Evolutionary conservation across 331 rosid genomes (phyloP), one percentile per base, ranked within the genome.

Genomic region (Quercus tomentella): DNA sequence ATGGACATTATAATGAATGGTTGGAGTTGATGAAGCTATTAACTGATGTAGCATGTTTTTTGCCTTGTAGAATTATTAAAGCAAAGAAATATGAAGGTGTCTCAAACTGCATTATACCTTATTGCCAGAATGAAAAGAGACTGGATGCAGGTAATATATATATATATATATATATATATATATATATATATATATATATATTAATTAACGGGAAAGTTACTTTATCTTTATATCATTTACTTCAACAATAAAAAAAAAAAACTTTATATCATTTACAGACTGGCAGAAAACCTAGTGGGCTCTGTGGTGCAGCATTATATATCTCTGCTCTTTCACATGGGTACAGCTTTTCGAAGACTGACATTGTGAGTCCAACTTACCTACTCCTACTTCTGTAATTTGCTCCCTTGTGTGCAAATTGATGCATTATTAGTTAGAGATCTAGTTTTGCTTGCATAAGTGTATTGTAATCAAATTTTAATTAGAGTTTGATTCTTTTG

Each of bases 221-320:
- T 58, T 12, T 7, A 52, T 20, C 7, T 18, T 31, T 76, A 61
- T 71, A 35, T 74, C 65, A 74, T 70, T 56, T 73, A 77, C 92
- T 37, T 37, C 12, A 37, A 37, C 11, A 37, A 7, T 37, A 37
- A 37, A 37, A 37, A 1, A 35, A 0, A 37, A 37, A 37, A 52
- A 23, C 4, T 15, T 57, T 76, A 61, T 71, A 28, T 74, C 65
- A 74, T 70, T 51, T 73, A 77, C 92, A 94, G 98, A 91, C 98
- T n/a, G 98, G 98, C 37, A 91, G 98, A 82, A 94, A 94, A 80
- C 98, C 98, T 12, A 87, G 97, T 55, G 98, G 97, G 56, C 76
- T 92, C 75, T 94, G 97, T 79, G 98, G 97, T 82, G 98, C 98
- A 28, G 98, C 97, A 62, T 79, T 94, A 82, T 94, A 91, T 84